A percentile compares a stretch with the other conserved stretches of the same genome.
These are phyloP conservation scores for Tuber umbilicatum DNA, from an alignment of 495 filamentous ascomycete genomes.

Conservation along the genomic window DNA sequence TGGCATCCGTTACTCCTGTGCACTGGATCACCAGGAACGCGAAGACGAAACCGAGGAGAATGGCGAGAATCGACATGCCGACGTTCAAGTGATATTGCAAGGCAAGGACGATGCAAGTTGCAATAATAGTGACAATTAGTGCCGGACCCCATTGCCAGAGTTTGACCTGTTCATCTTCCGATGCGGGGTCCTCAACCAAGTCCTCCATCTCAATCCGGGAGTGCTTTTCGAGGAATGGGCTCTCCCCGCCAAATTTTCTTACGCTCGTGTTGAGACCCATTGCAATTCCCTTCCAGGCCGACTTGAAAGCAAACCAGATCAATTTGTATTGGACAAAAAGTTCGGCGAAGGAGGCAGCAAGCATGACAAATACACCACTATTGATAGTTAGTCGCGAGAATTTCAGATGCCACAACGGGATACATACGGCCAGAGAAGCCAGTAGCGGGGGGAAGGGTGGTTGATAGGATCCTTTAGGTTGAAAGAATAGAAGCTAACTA, in stretches of 20 bases:
- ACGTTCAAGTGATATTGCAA: constrained; percentile 58
- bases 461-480: constrained; percentile 46
- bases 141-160: constrained; percentile 57
- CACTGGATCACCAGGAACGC: constrained; percentile 63
- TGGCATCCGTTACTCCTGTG: constrained; percentile 57
- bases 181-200: constrained; percentile 54
- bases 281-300: constrained; percentile 48
- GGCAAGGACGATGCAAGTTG: constrained; percentile 54
- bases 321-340: constrained; percentile 57
- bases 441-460: constrained; percentile 56
- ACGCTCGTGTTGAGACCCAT: constrained; percentile 45
- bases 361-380: constrained; percentile 57
- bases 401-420: background rate
- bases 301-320: constrained; percentile 50
- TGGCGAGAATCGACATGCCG: constrained; percentile 56
- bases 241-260: constrained; percentile 46
- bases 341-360: constrained; percentile 56
- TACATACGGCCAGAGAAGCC: constrained; percentile 56
- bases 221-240: constrained; percentile 50
- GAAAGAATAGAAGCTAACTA: constrained; percentile 51
- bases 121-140: constrained; percentile 50
- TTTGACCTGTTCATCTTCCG: constrained; percentile 52
- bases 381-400: background rate
- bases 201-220: constrained; percentile 56
- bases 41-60: constrained; percentile 60